phyloP scores from a whole-genome alignment of 2,329 filamentous ascomycete species.

The Thermothelomyces thermophilus region DNA sequence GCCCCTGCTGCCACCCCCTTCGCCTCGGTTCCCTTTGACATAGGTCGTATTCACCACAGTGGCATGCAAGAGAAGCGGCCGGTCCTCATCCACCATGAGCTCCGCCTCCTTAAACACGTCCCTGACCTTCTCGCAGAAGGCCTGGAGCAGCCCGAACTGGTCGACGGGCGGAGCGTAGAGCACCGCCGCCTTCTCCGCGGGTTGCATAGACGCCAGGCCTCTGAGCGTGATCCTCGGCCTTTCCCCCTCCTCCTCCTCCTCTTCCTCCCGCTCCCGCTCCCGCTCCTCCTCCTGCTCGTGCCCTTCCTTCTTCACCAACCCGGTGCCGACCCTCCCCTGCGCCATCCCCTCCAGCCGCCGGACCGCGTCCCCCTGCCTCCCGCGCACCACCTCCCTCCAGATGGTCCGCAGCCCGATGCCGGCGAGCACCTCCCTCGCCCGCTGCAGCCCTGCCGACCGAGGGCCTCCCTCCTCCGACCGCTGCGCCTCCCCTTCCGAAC shows the following conservation, averaged over 20 bases:
- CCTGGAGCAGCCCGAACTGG: slow-evolving; percentile 40
- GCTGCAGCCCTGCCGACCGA: slow-evolving; percentile 28
- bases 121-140: slow-evolving; percentile 53
- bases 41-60: slow-evolving; percentile 86
- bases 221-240: slow-evolving; percentile 38
- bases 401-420: slow-evolving; percentile 36
- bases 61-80: slow-evolving; percentile 70
- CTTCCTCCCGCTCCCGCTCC: too few species aligned
- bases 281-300: not conserved
- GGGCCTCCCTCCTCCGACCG: slow-evolving; percentile 32
- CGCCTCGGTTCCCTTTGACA: slow-evolving; percentile 38
- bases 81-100: slow-evolving; percentile 50
- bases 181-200: slow-evolving; percentile 48
- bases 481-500: slow-evolving; percentile 27
- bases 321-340: not conserved
- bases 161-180: slow-evolving; percentile 60
- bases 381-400: slow-evolving; percentile 12
- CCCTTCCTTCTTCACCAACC: not conserved
- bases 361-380: too few species aligned
- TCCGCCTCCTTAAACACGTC: slow-evolving; percentile 47
- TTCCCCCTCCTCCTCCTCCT: not conserved
- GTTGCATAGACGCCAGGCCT: slow-evolving; percentile 58
- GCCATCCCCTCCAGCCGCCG: not conserved
- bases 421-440: slow-evolving; percentile 36
- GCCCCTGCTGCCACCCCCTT: slow-evolving; percentile 18